Evolutionary conservation across 1,139 yeast species (phyloP), one percentile per base, ranked within the genome.

Genomic region (Geotrichum fermentans): DNA sequence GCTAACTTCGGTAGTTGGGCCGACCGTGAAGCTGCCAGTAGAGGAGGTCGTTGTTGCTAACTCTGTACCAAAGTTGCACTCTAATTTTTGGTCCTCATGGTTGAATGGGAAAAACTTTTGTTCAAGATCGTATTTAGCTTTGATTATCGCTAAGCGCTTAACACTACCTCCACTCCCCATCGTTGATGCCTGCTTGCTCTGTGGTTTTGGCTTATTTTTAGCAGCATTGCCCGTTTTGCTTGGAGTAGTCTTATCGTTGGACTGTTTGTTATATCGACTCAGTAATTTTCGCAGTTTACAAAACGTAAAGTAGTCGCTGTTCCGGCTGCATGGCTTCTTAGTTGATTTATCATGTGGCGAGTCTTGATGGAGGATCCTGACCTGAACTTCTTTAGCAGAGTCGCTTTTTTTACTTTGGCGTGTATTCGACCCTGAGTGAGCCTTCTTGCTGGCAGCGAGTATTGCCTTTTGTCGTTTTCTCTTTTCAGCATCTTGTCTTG

Each of bases 71-170:
- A n/a, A n/a, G n/a, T n/a, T n/a, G n/a, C n/a, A n/a, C n/a, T n/a
- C n/a, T n/a, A n/a, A n/a, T n/a, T 32, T 40, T 8, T 33, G 43
- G 3, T 28, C 35, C 6, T 38, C 44, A 18, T 21, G 28, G 20
- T 49, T 45, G 33, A 49, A 49, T 1, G 47, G 44, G 10, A 17
- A 38, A 45, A 49, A 49, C 20, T 26, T 42, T n/a, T 35, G 26
- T 32, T 49, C 45, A 20, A 49, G 37, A 11, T 49, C 52, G 37
- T 18, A 18, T 22, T 49, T 49, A 28, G 26, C 22, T 29, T 45
- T 49, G 28, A 49, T 10, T 2, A 30, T 33, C 6, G 40, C 44
- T 7, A 40, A 20, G n/a, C 28, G 38, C 21, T 42, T 47, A 11
- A 30, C 32, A 17, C 4, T 45, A 11, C 18, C 17, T 14, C 20